Evolutionary conservation across 106 monocot species (phyloP), one percentile per base, ranked within the genome.

Genomic region (Dactylorhiza incarnata): DNA sequence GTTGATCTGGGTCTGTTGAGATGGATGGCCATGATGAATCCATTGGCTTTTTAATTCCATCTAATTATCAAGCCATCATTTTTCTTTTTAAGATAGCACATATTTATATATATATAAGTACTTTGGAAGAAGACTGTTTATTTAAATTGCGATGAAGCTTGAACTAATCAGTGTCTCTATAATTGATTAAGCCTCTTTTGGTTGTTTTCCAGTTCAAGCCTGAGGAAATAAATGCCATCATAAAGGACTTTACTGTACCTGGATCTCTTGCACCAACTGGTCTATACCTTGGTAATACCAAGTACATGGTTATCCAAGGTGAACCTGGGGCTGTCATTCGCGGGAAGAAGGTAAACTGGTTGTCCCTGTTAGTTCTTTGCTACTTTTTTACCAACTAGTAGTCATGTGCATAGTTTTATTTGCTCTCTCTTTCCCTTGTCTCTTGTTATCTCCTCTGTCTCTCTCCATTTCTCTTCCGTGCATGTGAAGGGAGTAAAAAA

Each of bases 241-340:
- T 83, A 80, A 80, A 83, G 46, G 86, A 86, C 51, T 86, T 86
- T 78, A 74, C 37, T 19, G 83, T 83, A 46, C 86, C 86, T 20
- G 86, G 86, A 19, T 78, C 80, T 68, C 83, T 86, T 74, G 86
- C 86, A 59, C 86, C 86, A 68, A 86, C 83, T 77, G 86, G 86
- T 9, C 74, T 86, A 71, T 86, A 67, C 68, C 80, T 86, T 77
- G 86, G 80, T 0, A 73, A 76, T 52, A 53, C 74, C 45, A 83
- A 86, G 47, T 86, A 83, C 68, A 86, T 86, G 86, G 86, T 86
- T 45, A 77, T 86, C 54, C 86, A 86, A 83, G 86, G 86, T 24
- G 86, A 86, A 68, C 80, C 86, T 25, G 86, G 86, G 37, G 79
- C 71, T 56, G 83, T 83, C 17, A 83, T 86, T 74, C 82, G 86